These are phyloP conservation scores for Neoascochyta sp. DNA, from an alignment of 2,329 filamentous ascomycete genomes.

Conservation along the genomic window DNA sequence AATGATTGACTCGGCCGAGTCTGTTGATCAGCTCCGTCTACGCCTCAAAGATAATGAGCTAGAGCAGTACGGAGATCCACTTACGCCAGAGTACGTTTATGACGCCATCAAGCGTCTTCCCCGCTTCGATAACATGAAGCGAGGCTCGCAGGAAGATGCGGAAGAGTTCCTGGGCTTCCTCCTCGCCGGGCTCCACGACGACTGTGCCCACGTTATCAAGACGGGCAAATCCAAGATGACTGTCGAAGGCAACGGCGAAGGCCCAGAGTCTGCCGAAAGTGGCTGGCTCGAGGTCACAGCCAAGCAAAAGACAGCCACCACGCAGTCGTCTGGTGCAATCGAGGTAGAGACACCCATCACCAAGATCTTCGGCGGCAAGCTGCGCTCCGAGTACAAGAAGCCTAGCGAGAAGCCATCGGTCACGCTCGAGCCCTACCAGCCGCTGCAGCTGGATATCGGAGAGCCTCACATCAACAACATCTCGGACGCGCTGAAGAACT, in stretches of 20 bases:
- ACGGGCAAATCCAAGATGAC: conserved; percentile 38
- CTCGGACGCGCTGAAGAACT: conserved; percentile 77
- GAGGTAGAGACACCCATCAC: conserved; percentile 77
- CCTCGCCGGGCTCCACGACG: conserved; percentile 87
- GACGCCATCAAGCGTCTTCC: conserved; percentile 83
- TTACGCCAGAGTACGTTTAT: conserved; percentile 93
- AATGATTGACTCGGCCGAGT: conserved; percentile 73
- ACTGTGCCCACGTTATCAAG: conserved; percentile 76
- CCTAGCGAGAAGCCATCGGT: conserved; percentile 86
- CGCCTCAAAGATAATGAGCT: conserved; percentile 77
- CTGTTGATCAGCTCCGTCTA: conserved; percentile 68
- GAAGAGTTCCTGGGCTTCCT: conserved; percentile 95
- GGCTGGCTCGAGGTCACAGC: conserved; percentile 95
- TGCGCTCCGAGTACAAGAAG: conserved; percentile 84
- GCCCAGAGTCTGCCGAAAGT: conserved; percentile 49
- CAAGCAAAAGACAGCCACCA: conserved; percentile 82
- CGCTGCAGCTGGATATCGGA: conserved; percentile 90
- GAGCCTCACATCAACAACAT: conserved; percentile 84
- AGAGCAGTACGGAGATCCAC: conserved; percentile 84
- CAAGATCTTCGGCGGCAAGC: conserved; percentile 88
- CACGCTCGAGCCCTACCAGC: conserved; percentile 89
- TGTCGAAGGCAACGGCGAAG: conserved; percentile 38
- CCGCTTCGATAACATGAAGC: conserved; percentile 89
- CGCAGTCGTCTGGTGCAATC: conserved; percentile 75
- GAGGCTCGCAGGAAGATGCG: conserved; percentile 95